Evolutionary conservation across 2,329 filamentous ascomycete species (phyloP).

Genomic region (Myriosclerotinia scirpicola): DNA sequence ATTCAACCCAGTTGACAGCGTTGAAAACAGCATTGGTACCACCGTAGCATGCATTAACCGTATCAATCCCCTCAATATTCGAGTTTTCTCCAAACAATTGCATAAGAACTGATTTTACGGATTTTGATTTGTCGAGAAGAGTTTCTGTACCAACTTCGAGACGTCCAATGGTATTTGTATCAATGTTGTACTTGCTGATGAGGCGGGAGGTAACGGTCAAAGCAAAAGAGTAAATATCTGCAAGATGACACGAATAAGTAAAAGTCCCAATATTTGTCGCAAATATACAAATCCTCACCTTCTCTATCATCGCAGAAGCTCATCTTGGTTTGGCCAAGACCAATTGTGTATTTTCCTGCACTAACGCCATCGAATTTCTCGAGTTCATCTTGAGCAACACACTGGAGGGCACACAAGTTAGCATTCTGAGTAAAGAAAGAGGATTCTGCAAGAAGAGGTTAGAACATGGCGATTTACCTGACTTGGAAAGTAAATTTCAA

Average conservation of each 20-base stretch:
- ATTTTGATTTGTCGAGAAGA: conserved; percentile 86
- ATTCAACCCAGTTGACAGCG: conserved; percentile 81
- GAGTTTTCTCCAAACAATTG: conserved; percentile 82
- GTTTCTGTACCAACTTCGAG: conserved; percentile 86
- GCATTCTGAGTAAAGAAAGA: neutral
- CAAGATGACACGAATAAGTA: conserved; percentile 11
- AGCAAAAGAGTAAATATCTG: conserved; percentile 85
- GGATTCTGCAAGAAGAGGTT: neutral
- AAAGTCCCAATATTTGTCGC: conserved; percentile 14
- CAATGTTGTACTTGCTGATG: conserved; percentile 79
- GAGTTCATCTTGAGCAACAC: conserved; percentile 79
- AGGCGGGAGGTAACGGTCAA: conserved; percentile 77
- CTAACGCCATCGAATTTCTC: conserved; percentile 85
- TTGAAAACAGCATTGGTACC: conserved; percentile 85
- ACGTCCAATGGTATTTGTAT: conserved; percentile 73
- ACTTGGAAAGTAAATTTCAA: conserved; percentile 84
- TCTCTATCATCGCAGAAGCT: conserved; percentile 88
- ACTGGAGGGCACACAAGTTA: conserved; percentile 50
- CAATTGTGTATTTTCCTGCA: conserved; percentile 85
- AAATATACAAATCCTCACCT: conserved; percentile 50
- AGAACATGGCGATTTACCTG: conserved; percentile 59
- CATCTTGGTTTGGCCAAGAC: conserved; percentile 89
- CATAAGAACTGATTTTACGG: conserved; percentile 85
- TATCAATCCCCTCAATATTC: conserved; percentile 82
- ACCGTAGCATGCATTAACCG: conserved; percentile 82